Conservation (phyloP, 164 flowering plant species). For the Cinnamomum micranthum region DNA sequence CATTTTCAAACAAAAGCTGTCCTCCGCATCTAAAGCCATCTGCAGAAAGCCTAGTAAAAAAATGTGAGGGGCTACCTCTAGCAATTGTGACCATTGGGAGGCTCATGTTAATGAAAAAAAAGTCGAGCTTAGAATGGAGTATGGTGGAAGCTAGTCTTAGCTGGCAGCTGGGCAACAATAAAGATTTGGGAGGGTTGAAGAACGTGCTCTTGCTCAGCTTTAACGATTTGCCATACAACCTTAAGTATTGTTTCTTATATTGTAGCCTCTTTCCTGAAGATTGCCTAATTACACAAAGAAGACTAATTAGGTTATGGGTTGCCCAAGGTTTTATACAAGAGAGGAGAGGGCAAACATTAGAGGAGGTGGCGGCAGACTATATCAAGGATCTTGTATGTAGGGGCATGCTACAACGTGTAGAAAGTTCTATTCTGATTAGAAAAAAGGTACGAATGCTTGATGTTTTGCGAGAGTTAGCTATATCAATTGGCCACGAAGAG, state of each 20-base stretch:
- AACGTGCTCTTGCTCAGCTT: slow-evolving; percentile 9
- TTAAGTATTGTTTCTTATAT: slow-evolving; percentile 24
- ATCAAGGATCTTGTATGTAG: slow-evolving; percentile 8
- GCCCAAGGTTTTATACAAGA: slow-evolving; percentile 20
- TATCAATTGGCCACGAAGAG: slow-evolving; percentile 4
- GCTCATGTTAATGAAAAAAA: slow-evolving; percentile 6
- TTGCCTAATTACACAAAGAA: slow-evolving; percentile 3
- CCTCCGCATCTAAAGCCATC: not conserved
- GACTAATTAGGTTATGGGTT: slow-evolving; percentile 21
- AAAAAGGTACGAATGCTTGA: slow-evolving; percentile 9
- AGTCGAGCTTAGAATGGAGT: slow-evolving; percentile 11
- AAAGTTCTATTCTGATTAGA: too few species aligned
- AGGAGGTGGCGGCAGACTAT: slow-evolving; percentile 6
- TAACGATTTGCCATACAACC: slow-evolving; percentile 10
- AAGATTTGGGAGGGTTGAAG: not conserved
- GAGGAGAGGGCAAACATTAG: not conserved
- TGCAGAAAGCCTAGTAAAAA: slow-evolving; percentile 7
- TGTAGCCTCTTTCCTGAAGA: slow-evolving; percentile 19
- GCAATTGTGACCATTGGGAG: slow-evolving; percentile 19
- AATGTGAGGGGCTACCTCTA: slow-evolving; percentile 24
- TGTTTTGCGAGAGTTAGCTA: slow-evolving; percentile 16
- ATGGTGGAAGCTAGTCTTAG: slow-evolving; percentile 5
- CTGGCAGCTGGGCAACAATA: slow-evolving; percentile 12
- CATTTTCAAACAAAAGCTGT: slow-evolving; percentile 2
- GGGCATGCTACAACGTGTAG: slow-evolving; percentile 4